phyloP scores from a whole-genome alignment of 108 stramenopile species.

The Aurantiochytrium sp. region DNA sequence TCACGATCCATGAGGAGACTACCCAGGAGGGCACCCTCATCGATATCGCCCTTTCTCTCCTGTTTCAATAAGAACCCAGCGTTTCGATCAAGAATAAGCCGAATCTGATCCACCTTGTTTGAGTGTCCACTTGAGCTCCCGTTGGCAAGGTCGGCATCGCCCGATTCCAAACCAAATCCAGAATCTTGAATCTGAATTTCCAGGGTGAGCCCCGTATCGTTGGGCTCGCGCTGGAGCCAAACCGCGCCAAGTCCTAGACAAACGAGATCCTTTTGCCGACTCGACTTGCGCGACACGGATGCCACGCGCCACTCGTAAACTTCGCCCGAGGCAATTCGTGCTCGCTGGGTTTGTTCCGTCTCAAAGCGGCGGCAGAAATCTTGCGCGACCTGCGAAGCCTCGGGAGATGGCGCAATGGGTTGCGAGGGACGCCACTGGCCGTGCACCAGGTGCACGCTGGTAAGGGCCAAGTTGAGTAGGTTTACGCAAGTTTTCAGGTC shows the following conservation, averaged over 20 bases:
- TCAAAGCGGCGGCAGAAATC: neutral
- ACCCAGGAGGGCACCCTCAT: neutral
- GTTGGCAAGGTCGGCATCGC: neutral
- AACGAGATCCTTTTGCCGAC: neutral
- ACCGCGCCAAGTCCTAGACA: neutral
- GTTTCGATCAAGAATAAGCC: neutral
- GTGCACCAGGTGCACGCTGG: neutral
- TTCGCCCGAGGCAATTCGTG: neutral
- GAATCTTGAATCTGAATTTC: neutral
- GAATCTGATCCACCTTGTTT: neutral
- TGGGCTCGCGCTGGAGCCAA: neutral
- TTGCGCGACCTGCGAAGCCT: neutral
- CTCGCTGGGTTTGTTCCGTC: neutral
- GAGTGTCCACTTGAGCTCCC: neutral
- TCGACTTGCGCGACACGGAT: neutral
- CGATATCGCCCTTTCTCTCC: neutral
- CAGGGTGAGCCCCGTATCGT: neutral
- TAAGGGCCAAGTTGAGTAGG: neutral
- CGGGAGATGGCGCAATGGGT: neutral
- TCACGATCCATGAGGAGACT: neutral
- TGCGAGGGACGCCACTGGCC: neutral
- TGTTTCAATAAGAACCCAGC: neutral
- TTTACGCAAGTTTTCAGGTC: neutral
- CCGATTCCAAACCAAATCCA: neutral
- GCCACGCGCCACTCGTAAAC: neutral